A percentile compares a stretch with the other conserved stretches of the same genome.
These are phyloP conservation scores for Neurospora cerealis DNA, from an alignment of 495 filamentous ascomycete genomes.

Conservation along the genomic window DNA sequence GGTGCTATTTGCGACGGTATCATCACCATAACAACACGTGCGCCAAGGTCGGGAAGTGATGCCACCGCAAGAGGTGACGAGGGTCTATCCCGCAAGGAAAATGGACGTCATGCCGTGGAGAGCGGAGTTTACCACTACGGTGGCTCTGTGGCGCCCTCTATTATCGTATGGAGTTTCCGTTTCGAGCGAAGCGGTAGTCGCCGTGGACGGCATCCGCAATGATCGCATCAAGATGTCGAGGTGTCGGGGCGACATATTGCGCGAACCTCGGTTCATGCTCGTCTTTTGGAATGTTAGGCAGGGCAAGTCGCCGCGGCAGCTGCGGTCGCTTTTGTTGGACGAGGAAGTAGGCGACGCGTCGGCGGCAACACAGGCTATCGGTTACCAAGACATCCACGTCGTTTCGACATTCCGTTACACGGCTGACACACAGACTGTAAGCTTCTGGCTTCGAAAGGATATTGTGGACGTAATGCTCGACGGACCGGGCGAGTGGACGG, in stretches of 20 bases:
- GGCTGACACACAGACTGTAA: constrained; percentile 8
- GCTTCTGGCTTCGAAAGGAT: constrained; percentile 22
- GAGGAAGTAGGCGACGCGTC: constrained; percentile 10
- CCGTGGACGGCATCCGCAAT: constrained; percentile 16
- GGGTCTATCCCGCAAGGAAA: constrained; percentile 2
- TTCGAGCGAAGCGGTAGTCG: constrained; percentile 6
- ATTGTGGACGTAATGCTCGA: constrained; percentile 13
- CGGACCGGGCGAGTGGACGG: constrained; percentile 13
- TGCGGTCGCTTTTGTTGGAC: constrained; percentile 5
- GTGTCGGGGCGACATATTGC: background rate
- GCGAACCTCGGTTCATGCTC: constrained; percentile 17
- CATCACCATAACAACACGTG: constrained; percentile 19
- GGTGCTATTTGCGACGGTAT: constrained; percentile 13
- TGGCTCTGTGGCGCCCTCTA: constrained; percentile 19
- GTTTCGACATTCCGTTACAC: constrained; percentile 18
- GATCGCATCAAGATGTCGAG: constrained; percentile 12
- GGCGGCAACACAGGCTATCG: background rate
- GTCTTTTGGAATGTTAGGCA: constrained; percentile 17
- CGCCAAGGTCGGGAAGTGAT: constrained; percentile 11
- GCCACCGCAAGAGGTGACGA: constrained; percentile 5
- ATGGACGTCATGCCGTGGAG: constrained; percentile 19
- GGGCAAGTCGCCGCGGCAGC: background rate
- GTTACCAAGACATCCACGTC: constrained; percentile 14
- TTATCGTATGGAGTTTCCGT: constrained; percentile 20
- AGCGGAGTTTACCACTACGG: constrained; percentile 22